Percentiles rank a stretch among this genome's conserved stretches.
Evolutionary conservation across 345 rosid genomes (phyloP).

Genomic region (Populus euphratica): DNA sequence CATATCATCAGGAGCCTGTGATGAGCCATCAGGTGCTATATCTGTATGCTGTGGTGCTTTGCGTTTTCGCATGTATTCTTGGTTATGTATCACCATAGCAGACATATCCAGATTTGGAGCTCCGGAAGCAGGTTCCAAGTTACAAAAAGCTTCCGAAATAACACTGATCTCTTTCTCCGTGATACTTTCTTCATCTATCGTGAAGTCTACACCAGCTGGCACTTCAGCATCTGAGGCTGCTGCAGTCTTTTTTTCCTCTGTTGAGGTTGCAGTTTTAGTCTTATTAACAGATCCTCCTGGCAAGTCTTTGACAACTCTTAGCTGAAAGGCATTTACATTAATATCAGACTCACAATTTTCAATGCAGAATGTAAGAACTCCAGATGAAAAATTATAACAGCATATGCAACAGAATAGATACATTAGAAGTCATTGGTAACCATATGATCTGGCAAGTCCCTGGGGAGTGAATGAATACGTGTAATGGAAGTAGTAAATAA

Average conservation of each 20-base stretch:
- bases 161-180: constrained; percentile 19
- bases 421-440: background rate
- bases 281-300: constrained; percentile 36
- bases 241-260: constrained; percentile 34
- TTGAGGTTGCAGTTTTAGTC: constrained; percentile 32
- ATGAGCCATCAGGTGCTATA: constrained; percentile 17
- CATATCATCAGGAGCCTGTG: constrained; percentile 23
- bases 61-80: constrained; percentile 54
- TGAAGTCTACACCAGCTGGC: constrained; percentile 23
- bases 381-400: background rate
- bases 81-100: constrained; percentile 20
- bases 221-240: constrained; percentile 31
- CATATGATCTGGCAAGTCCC: background rate
- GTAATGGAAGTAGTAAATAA: background rate
- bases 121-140: constrained; percentile 30
- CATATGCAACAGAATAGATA: background rate
- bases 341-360: constrained; percentile 19
- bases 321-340: constrained; percentile 43
- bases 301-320: constrained; percentile 47
- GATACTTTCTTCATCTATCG: constrained; percentile 27
- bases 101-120: constrained; percentile 35
- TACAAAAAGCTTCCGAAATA: constrained; percentile 26
- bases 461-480: background rate
- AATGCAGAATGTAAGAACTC: background rate
- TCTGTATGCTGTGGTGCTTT: constrained; percentile 36